These are phyloP conservation scores for Aspergillus ruber DNA, from an alignment of 2,329 filamentous ascomycete species.

Conservation along the genomic window DNA sequence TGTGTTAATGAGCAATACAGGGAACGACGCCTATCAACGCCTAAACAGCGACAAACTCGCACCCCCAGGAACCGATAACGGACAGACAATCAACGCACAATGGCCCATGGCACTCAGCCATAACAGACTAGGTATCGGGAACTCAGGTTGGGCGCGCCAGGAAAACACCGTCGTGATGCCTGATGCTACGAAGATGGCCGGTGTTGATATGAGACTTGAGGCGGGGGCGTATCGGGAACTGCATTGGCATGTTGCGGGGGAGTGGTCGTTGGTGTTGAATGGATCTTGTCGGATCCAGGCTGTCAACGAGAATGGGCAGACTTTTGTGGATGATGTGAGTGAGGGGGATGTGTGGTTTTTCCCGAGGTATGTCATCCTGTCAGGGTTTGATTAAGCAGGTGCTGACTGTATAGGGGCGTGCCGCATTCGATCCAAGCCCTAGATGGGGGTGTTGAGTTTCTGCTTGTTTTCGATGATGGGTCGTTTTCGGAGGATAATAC, in stretches of 20 bases:
- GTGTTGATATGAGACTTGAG: conserved; percentile 55
- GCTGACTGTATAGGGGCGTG: conserved; percentile 44
- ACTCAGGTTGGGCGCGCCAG: conserved; percentile 50
- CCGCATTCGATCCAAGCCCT: conserved; percentile 72
- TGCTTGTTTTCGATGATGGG: conserved; percentile 57
- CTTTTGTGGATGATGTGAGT: conserved; percentile 68
- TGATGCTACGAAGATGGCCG: conserved; percentile 46
- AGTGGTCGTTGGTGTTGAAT: conserved; percentile 36
- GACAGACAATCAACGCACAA: conserved; percentile 36
- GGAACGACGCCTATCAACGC: conserved; percentile 46
- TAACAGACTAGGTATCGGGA: conserved; percentile 38
- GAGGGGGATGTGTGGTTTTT: conserved; percentile 80
- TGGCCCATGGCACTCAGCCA: conserved; percentile 51
- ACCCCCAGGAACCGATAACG: conserved; percentile 48
- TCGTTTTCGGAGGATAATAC: conserved; percentile 66
- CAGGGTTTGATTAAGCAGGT: background rate
- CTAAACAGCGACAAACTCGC: conserved; percentile 51
- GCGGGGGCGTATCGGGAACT: conserved; percentile 56
- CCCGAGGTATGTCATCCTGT: conserved; percentile 43
- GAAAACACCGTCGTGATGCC: conserved; percentile 50
- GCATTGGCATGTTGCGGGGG: conserved; percentile 45
- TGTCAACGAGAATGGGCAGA: conserved; percentile 56
- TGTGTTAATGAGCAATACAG: conserved; percentile 10
- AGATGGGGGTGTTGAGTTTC: conserved; percentile 59
- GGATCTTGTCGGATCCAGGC: conserved; percentile 34